Percentiles rank a stretch among this genome's conserved stretches.
Evolutionary conservation across 805 yeast genomes (phyloP).

Genomic region (Blastobotrys americana): DNA sequence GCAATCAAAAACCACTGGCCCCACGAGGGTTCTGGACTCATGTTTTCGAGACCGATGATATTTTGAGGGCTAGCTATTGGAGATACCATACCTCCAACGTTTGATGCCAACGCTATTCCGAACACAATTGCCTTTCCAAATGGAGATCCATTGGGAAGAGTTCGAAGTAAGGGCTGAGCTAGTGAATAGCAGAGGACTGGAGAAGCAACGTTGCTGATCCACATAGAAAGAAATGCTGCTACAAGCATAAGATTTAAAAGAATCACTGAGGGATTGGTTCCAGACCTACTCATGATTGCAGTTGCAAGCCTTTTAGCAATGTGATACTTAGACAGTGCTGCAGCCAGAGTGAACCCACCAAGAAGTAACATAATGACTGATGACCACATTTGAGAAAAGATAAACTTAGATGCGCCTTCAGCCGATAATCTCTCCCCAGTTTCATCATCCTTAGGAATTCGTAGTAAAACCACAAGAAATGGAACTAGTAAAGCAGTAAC

Average conservation of each 20-base stretch:
- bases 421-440: constrained; percentile 49
- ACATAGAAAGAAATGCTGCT: constrained; percentile 81
- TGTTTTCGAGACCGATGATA: constrained; percentile 78
- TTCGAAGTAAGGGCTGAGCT: constrained; percentile 81
- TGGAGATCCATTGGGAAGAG: constrained; percentile 68
- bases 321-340: constrained; percentile 85
- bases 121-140: constrained; percentile 78
- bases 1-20: constrained; percentile 88
- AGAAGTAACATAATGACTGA: constrained; percentile 82
- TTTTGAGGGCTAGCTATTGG: constrained; percentile 98
- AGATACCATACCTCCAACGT: constrained; percentile 94
- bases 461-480: constrained; percentile 62
- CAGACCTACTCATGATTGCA: constrained; percentile 70
- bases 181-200: constrained; percentile 90
- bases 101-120: constrained; percentile 89
- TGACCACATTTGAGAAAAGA: constrained; percentile 88
- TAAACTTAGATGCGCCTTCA: constrained; percentile 65
- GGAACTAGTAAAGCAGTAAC: constrained; percentile 85
- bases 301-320: constrained; percentile 84
- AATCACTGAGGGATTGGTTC: constrained; percentile 74
- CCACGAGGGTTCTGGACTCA: constrained; percentile 85
- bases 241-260: constrained; percentile 78
- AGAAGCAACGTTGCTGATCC: constrained; percentile 96
- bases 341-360: constrained; percentile 94
- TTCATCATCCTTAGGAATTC: constrained; percentile 57